Percentiles rank a stretch among this genome's conserved stretches.
phyloP scores from a whole-genome alignment of 306 rosid species.

The Sicyos baderoa region DNA sequence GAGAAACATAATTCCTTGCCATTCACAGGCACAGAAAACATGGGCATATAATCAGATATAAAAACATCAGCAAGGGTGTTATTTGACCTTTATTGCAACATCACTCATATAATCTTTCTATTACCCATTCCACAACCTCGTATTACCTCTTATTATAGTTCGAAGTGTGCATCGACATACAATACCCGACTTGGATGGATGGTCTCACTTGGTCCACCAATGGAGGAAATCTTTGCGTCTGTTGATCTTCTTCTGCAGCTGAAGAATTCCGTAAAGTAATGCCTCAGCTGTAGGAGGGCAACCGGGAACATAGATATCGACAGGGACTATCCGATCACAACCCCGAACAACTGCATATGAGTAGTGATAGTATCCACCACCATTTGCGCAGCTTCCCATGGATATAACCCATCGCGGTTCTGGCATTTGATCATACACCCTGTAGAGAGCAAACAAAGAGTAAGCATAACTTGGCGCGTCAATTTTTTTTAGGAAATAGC shows the following conservation, averaged over 20 bases:
- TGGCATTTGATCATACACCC: constrained; percentile 99
- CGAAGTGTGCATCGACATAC: constrained; percentile 30
- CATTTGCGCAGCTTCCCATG: constrained; percentile 99
- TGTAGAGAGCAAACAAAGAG: constrained; percentile 23
- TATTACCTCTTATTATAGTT: constrained; percentile 30
- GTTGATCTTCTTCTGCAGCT: constrained; percentile 94
- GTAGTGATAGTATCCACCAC: constrained; percentile 98
- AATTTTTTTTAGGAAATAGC: not conserved
- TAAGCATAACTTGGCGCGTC: not conserved
- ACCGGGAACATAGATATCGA: constrained; percentile 91
- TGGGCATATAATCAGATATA: not conserved
- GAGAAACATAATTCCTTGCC: not conserved
- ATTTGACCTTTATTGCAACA: constrained; percentile 2
- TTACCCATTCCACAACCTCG: constrained; percentile 20
- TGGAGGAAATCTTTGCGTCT: constrained; percentile 93
- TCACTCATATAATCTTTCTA: constrained; percentile 15
- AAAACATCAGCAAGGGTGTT: not conserved
- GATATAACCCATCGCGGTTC: constrained; percentile 98
- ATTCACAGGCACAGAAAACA: not conserved
- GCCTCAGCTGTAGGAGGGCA: constrained; percentile 99
- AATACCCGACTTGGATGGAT: constrained; percentile 11
- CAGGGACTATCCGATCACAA: constrained; percentile 92
- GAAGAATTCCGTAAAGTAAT: constrained; percentile 82
- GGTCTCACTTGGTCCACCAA: constrained; percentile 89
- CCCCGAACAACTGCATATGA: constrained; percentile 91